Evolutionary conservation across 305 asterid genomes (phyloP).

Genomic region (Fraxinus floribunda): DNA sequence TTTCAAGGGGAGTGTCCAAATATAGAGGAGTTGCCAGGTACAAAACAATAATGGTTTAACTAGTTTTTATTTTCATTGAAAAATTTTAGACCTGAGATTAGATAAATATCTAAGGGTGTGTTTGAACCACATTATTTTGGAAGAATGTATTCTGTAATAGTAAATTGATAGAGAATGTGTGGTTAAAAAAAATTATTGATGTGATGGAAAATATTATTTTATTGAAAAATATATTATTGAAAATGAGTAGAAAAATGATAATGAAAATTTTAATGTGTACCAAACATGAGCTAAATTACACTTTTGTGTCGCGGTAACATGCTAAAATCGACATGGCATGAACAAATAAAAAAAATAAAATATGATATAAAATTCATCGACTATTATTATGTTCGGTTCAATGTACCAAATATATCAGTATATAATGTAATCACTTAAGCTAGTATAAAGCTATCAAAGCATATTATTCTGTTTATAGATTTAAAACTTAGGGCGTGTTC

Average conservation of each 20-base stretch:
- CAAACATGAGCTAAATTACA: not conserved
- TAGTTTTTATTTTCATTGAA: not conserved
- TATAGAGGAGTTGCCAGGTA: slow-evolving; percentile 92
- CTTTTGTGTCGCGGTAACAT: not conserved
- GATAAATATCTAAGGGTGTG: not conserved
- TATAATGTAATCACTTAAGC: no score
- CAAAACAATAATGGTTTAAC: not conserved
- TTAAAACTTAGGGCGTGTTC: no score
- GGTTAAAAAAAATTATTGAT: no score
- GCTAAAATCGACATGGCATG: not conserved
- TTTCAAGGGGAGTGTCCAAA: slow-evolving; percentile 81
- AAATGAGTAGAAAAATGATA: no score
- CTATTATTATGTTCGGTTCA: not conserved
- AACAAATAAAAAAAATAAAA: not conserved
- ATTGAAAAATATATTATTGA: no score
- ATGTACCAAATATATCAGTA: not conserved
- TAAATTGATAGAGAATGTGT: no score
- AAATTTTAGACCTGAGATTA: not conserved
- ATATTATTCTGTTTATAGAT: no score
- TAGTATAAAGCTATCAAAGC: not conserved
- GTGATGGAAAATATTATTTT: no score
- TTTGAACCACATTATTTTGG: no score
- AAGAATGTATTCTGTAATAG: no score
- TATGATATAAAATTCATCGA: not conserved
- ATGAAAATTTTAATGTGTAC: no score